These are phyloP conservation scores for Phialocephala subalpina DNA, from an alignment of 2,329 filamentous ascomycete genomes.

Conservation along the genomic window DNA sequence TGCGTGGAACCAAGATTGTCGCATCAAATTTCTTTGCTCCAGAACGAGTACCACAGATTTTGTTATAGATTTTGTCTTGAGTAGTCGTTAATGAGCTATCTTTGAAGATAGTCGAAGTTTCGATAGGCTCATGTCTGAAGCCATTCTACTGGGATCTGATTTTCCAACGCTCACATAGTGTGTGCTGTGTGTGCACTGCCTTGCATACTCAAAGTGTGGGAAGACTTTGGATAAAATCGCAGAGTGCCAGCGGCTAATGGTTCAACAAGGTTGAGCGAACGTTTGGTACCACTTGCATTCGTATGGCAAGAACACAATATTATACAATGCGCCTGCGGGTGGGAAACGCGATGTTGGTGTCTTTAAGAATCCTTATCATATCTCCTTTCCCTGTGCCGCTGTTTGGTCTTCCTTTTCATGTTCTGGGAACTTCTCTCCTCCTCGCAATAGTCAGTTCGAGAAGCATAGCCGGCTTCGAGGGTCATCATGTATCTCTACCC, in stretches of 20 bases:
- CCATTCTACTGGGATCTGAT: no score
- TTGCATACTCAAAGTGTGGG: not conserved
- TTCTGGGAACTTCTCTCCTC: not conserved
- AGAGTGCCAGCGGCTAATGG: slow-evolving; percentile 1
- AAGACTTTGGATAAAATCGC: slow-evolving; percentile 14
- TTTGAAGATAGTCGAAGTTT: not conserved
- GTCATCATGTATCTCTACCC: not conserved
- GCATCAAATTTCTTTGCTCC: not conserved
- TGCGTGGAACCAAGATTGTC: not conserved
- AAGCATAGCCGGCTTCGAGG: not conserved
- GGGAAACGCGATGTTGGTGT: not conserved
- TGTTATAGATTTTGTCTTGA: not conserved
- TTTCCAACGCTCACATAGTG: no score
- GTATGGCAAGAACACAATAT: not conserved
- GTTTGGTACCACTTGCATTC: slow-evolving; percentile 11
- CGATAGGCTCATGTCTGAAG: no score
- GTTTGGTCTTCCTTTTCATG: not conserved
- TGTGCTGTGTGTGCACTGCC: not conserved
- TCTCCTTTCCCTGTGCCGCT: not conserved
- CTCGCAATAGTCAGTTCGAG: not conserved
- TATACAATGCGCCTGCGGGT: not conserved
- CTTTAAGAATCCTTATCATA: not conserved
- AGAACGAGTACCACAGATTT: not conserved
- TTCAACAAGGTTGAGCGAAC: slow-evolving; percentile 2
- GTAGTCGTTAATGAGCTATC: not conserved